Evolutionary conservation across 164 flowering plant genomes (phyloP), one percentile per base, ranked within the genome.

Genomic region (Umbellularia californica): DNA sequence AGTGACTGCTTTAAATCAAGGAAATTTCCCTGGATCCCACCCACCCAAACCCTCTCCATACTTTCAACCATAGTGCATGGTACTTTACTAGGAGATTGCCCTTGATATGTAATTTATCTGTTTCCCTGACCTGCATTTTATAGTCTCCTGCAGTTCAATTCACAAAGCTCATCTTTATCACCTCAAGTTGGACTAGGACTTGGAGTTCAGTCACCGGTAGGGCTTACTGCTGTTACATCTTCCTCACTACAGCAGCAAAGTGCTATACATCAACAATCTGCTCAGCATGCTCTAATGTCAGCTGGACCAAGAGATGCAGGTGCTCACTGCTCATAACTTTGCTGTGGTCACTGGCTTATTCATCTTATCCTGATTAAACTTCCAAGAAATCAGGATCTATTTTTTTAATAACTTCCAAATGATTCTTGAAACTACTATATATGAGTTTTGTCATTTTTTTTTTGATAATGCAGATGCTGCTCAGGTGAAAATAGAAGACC

Each of bases 101-200:
- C 47, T 41, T 41, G 47, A 41, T 41, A 41, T 41, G 47, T 41
- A 41, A 41, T 41, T 41, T 41, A 41, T 41, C 20, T 55, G 60
- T 55, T 55, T 3, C 0, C n/a, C n/a, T 20, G 13, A 15, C 60
- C n/a, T 15, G 60, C n/a, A 55, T 55, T 55, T 69, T 41, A 7
- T 69, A 50, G 35, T 69, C 1, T 27, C 9, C 20, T 83, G 79
- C 92, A 90, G 97, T 90, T 93, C 70, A 91, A 86, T 84, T 82
- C 96, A 79, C 97, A 85, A 82, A 89, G 86, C 79, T 81, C 93
- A 68, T 74, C 92, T 62, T 76, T 83, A 50, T 75, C 92, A 28
- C 69, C 90, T 80, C 97, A 88, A 85, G 86, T 82, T 85, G 90
- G 95, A 77, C 70, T 89, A 60, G 97, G 95, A 72, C 81, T 86